Conservation (phyloP, 805 yeast genomes). For the Wickerhamomyces subpelliculosus region DNA sequence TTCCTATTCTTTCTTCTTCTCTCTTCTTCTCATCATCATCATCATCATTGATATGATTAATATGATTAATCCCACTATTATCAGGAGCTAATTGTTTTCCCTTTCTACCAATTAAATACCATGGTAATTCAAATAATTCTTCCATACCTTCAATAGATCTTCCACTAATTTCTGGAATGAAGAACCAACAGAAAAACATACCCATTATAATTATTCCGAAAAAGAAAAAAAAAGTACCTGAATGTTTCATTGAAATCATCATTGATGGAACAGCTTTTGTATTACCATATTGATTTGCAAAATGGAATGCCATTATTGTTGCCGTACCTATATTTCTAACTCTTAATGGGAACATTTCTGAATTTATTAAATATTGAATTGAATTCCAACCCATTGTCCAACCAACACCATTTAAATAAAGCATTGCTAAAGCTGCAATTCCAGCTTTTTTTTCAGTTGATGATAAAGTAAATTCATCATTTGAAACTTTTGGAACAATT, state of each 20-base stretch:
- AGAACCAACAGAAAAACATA: constrained; percentile 30
- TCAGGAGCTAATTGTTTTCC: constrained; percentile 49
- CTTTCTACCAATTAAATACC: constrained; percentile 51
- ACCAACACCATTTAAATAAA: constrained; percentile 45
- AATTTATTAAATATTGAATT: constrained; percentile 45
- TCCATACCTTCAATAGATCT: constrained; percentile 33
- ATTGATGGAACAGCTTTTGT: constrained; percentile 48
- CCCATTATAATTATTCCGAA: constrained; percentile 35
- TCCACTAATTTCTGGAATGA: constrained; percentile 34
- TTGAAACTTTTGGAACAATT: constrained; percentile 37
- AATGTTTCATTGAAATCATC: constrained; percentile 37
- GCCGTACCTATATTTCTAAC: constrained; percentile 44
- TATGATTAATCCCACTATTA: constrained; percentile 32
- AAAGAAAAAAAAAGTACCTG: constrained; percentile 49
- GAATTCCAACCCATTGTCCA: constrained; percentile 58
- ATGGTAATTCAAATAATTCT: constrained; percentile 36
- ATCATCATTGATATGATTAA: constrained; percentile 9
- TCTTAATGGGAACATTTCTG: constrained; percentile 49
- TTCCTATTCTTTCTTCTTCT: constrained; percentile 7
- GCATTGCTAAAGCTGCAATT: constrained; percentile 42
- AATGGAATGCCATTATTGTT: constrained; percentile 47
- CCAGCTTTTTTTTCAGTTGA: constrained; percentile 31
- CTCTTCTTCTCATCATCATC: constrained; percentile 2
- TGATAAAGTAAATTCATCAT: constrained; percentile 23
- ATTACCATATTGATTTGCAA: constrained; percentile 50